phyloP scores from a whole-genome alignment of 106 monocot genomes.

The Dendrobium catenatum region DNA sequence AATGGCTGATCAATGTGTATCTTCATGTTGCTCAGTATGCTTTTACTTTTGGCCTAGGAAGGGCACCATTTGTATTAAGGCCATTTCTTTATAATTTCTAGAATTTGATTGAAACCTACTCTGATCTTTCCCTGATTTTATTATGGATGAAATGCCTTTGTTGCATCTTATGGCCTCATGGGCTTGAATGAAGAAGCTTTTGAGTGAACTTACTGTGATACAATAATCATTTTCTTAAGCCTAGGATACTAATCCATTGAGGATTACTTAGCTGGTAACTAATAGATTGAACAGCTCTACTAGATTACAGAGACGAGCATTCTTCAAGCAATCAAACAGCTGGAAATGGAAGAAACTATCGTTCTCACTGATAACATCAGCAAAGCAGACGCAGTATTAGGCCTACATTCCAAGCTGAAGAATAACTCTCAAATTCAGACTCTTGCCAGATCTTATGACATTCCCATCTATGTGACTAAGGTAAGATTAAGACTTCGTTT shows the following conservation, averaged over 20 bases:
- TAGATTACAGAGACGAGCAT: constrained; percentile 70
- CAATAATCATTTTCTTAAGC: too few relatives aligned
- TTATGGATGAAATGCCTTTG: too few relatives aligned
- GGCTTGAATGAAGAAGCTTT: too few relatives aligned
- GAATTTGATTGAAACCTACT: too few relatives aligned
- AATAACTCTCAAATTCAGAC: constrained; percentile 77
- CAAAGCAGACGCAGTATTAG: constrained; percentile 79
- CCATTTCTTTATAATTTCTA: too few relatives aligned
- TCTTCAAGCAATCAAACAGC: constrained; percentile 68
- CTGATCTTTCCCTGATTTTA: too few relatives aligned
- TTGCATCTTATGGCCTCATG: too few relatives aligned
- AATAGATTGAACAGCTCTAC: constrained; percentile 48
- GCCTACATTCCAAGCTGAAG: constrained; percentile 72
- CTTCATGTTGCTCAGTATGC: too few relatives aligned
- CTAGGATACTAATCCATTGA: neutral
- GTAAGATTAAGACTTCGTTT: constrained; percentile 14
- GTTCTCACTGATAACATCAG: constrained; percentile 64
- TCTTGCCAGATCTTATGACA: constrained; percentile 45
- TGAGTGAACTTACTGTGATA: too few relatives aligned
- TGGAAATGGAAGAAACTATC: constrained; percentile 49
- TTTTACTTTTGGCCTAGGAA: too few relatives aligned
- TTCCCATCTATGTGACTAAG: constrained; percentile 82
- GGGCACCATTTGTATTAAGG: too few relatives aligned
- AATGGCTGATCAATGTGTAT: too few relatives aligned
- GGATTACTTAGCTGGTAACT: constrained; percentile 17